Conservation (phyloP, 306 rosid species). For the Vigna angularis region DNA sequence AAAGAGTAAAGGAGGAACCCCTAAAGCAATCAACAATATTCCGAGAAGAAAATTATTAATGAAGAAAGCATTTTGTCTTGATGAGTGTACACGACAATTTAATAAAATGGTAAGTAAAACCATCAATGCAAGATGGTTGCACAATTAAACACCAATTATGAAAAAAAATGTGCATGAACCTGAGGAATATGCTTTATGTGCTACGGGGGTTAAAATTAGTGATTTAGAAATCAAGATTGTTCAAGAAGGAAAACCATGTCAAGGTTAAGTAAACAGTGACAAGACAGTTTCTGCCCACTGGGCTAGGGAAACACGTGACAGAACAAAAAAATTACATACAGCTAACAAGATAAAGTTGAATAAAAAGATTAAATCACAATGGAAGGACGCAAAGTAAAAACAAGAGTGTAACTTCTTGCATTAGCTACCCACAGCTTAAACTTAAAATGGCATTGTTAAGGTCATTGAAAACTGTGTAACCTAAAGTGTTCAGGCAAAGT, state of each 20-base stretch:
- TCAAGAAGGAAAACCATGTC: background rate
- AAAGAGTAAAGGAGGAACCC: background rate
- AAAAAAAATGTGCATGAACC: background rate
- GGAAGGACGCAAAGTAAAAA: background rate
- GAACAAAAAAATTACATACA: constrained; percentile 9
- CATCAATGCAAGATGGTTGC: background rate
- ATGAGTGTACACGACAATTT: background rate
- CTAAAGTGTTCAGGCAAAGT: constrained; percentile 11
- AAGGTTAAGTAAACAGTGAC: background rate
- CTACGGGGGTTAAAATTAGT: constrained; percentile 7
- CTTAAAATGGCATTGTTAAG: constrained; percentile 4
- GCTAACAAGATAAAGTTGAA: background rate
- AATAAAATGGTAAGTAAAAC: background rate
- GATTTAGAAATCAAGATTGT: constrained; percentile 24
- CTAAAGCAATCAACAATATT: constrained; percentile 19
- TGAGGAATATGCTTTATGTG: background rate
- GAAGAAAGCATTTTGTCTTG: constrained; percentile 1
- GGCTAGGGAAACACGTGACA: no score
- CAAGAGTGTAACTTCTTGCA: background rate
- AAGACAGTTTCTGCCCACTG: no score
- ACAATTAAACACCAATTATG: background rate
- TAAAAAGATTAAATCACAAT: background rate
- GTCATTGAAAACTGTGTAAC: background rate
- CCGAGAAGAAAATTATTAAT: constrained; percentile 1
- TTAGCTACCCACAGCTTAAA: background rate